Conservation (phyloP, 2,329 filamentous ascomycete genomes). For the Xylariaceae sp. region DNA sequence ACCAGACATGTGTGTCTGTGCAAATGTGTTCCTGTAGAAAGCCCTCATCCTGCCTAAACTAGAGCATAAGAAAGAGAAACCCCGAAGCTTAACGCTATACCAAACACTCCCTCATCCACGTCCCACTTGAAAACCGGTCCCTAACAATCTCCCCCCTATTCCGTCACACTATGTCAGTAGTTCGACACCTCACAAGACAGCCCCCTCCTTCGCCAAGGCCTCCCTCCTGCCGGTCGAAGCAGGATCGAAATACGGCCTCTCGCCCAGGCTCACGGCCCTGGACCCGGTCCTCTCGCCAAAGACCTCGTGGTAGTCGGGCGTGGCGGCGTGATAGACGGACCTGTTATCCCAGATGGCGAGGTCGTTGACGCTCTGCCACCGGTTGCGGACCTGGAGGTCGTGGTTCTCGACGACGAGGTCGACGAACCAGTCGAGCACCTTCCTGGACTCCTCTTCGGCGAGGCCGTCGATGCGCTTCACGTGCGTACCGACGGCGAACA, state of each 20-base stretch:
- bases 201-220: slow-evolving; percentile 28
- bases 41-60: too few relatives aligned
- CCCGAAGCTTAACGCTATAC: too few relatives aligned
- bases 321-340: slow-evolving; percentile 48
- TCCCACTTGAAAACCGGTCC: too few relatives aligned
- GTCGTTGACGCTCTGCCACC: slow-evolving; percentile 32
- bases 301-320: slow-evolving; percentile 43
- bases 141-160: too few relatives aligned
- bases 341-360: slow-evolving; percentile 53
- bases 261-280: slow-evolving; percentile 45
- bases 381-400: slow-evolving; percentile 28
- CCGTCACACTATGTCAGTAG: too few relatives aligned
- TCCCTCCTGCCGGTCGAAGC: slow-evolving; percentile 39
- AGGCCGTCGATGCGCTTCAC: slow-evolving; percentile 24
- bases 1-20: too few relatives aligned
- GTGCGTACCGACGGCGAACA: slow-evolving; percentile 28
- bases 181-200: slow-evolving; percentile 17
- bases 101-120: too few relatives aligned
- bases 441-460: slow-evolving; percentile 18
- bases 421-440: slow-evolving; percentile 25
- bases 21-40: too few relatives aligned
- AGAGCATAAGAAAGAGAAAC: too few relatives aligned
- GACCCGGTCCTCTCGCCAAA: slow-evolving; percentile 42
- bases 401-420: slow-evolving; percentile 26
- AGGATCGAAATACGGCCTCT: slow-evolving; percentile 45